phyloP scores from a whole-genome alignment of 108 stramenopile genomes.

The Parietichytrium sp. region DNA sequence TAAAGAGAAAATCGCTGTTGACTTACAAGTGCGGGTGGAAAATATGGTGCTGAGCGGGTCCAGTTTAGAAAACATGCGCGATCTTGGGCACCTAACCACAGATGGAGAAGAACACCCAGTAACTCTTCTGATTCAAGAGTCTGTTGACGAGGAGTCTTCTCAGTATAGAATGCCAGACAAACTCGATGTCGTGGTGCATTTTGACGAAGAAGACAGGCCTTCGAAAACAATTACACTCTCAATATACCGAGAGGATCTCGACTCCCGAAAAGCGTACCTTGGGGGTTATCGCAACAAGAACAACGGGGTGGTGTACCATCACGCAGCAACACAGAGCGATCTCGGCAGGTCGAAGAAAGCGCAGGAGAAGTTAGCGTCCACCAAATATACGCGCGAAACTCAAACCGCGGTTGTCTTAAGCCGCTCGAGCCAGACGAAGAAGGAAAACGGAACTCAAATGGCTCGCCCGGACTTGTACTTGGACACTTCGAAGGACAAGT shows the following conservation, averaged over 20 bases:
- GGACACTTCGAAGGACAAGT: constrained; percentile 43
- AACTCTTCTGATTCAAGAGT: neutral
- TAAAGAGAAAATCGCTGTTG: neutral
- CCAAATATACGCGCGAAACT: constrained; percentile 56
- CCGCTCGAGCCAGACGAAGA: constrained; percentile 47
- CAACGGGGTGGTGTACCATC: constrained; percentile 58
- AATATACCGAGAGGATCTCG: constrained; percentile 39
- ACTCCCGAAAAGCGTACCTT: constrained; percentile 50
- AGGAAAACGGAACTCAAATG: constrained; percentile 67
- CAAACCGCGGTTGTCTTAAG: constrained; percentile 54
- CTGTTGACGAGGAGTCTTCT: neutral
- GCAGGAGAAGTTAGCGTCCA: constrained; percentile 8
- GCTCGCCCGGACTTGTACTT: constrained; percentile 53
- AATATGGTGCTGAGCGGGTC: neutral
- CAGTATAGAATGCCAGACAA: neutral
- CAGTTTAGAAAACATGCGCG: neutral
- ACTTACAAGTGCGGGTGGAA: neutral
- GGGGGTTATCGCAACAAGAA: constrained; percentile 63
- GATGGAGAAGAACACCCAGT: neutral
- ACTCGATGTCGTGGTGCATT: constrained; percentile 18
- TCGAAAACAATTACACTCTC: neutral
- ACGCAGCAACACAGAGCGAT: constrained; percentile 56
- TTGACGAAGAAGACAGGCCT: constrained; percentile 9
- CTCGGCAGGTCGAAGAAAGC: neutral
- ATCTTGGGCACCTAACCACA: neutral